Base-by-base conservation (phyloP, 768 basidiomycete species). In the Tulasnella sp. region DNA sequence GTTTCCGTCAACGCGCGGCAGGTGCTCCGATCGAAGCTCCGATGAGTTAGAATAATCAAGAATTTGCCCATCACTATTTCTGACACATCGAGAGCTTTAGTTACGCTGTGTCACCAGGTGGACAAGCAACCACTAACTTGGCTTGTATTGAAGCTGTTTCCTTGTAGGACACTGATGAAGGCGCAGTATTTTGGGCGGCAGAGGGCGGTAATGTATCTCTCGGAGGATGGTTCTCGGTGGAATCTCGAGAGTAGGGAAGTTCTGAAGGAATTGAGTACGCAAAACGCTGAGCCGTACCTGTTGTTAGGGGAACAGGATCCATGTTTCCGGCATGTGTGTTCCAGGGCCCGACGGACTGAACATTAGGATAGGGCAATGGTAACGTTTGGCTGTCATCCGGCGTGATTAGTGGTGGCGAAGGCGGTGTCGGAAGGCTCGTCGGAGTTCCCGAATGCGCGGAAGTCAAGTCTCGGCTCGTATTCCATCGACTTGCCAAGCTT, bases 1-100 rank as follows among this genome's bases (percentile, higher is more conserved):
- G 38, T 45, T 8, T 40, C 78, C 77, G 9, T 49, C 64, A 29
- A 72, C 69, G 34, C 49, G 72, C 45, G 78, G 22, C 52, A 67
- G 37, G 64, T 76, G n/a, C 74, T 25, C 22, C 14, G 58, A 34
- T 64, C 5, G 25, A 34, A 64, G 31, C 22, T 25, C 58, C 58
- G 25, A 25, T 64, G 29, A 11, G 5, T 12, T 15, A 11, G 9
- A 25, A 64, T 3, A 9, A 29, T 25, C 15, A 34, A 11, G 29
- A 64, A 64, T 3, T 6, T 0, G 22, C 12, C 5, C 58, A 9
- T 64, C 29, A 25, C 25, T 64, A 25, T 64, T 17, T 34, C n/a
- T 22, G 19, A 49, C 19, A 49, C n/a, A n/a, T n/a, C n/a, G n/a
- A n/a, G 49, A n/a, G 22, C 19, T 7, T 22, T 3, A 49, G n/a